Conservation (phyloP, 176 grass and related monocot genomes). For the Hsuehochloa calcarea region DNA sequence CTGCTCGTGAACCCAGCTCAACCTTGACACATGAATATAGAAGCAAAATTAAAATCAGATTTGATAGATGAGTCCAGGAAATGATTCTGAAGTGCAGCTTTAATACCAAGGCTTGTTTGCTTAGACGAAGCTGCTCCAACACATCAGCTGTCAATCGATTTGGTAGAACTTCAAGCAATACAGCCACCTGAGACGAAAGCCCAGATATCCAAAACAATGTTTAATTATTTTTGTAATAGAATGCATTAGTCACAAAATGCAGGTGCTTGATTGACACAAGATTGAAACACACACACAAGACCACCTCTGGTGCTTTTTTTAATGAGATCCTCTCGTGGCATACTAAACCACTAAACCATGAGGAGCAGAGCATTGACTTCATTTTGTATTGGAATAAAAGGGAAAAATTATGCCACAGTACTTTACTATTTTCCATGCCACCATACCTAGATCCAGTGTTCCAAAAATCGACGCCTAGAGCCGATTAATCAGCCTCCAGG, state of each 20-base stretch:
- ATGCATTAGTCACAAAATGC: background rate
- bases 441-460: background rate
- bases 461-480: too few species aligned
- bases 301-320: background rate
- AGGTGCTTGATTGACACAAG: background rate
- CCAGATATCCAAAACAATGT: background rate
- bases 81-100: conserved; percentile 11
- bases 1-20: conserved; percentile 91
- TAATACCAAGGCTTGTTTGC: conserved; percentile 84
- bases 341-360: background rate
- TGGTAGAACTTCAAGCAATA: conserved; percentile 93
- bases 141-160: conserved; percentile 92
- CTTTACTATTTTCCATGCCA: background rate
- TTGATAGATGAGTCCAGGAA: conserved; percentile 10
- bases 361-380: background rate
- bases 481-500: too few species aligned
- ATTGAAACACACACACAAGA: conserved; percentile 9
- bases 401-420: background rate
- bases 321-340: background rate
- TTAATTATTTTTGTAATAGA: background rate
- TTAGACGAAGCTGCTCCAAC: conserved; percentile 94
- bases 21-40: conserved; percentile 60
- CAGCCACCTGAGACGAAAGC: conserved; percentile 58
- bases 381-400: background rate
- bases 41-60: conserved; percentile 17